These are phyloP conservation scores for Pogostemon cablin DNA, from an alignment of 257 asterid species.

Conservation along the genomic window DNA sequence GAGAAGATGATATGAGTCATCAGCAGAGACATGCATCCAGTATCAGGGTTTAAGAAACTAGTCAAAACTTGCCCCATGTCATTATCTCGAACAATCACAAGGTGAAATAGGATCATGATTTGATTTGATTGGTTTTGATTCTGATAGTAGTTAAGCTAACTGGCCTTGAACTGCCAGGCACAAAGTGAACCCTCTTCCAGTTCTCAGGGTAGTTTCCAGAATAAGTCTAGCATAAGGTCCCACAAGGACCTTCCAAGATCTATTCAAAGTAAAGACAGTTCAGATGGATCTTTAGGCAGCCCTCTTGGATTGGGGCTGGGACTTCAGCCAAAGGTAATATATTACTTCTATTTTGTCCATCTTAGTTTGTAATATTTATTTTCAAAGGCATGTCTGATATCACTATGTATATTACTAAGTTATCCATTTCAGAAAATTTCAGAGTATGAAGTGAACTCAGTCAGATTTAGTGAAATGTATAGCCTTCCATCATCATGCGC, in stretches of 20 bases:
- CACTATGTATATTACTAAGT: background rate
- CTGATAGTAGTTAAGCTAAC: constrained; percentile 24
- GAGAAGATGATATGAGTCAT: constrained; percentile 36
- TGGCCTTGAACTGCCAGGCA: constrained; percentile 39
- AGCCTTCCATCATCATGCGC: constrained; percentile 9
- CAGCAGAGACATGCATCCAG: constrained; percentile 29
- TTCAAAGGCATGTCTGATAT: background rate
- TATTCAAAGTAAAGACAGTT: constrained; percentile 37
- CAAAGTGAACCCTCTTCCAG: constrained; percentile 44
- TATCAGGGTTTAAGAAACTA: constrained; percentile 26
- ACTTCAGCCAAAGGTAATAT: constrained; percentile 76
- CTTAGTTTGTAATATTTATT: constrained; percentile 13
- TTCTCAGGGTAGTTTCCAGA: constrained; percentile 34
- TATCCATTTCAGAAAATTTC: constrained; percentile 1
- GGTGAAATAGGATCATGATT: constrained; percentile 33
- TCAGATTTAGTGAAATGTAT: constrained; percentile 6
- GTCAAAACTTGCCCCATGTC: constrained; percentile 19
- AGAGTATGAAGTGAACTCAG: background rate
- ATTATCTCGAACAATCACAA: constrained; percentile 29
- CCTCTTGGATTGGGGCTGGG: constrained; percentile 91
- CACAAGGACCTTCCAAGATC: constrained; percentile 44
- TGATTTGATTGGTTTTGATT: constrained; percentile 23
- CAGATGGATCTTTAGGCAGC: constrained; percentile 51
- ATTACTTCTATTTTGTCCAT: constrained; percentile 10
- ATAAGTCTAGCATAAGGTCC: constrained; percentile 31